Evolutionary conservation across 805 yeast genomes (phyloP), one percentile per base, ranked within the genome.

Genomic region (Wickerhamomyces queroliae): DNA sequence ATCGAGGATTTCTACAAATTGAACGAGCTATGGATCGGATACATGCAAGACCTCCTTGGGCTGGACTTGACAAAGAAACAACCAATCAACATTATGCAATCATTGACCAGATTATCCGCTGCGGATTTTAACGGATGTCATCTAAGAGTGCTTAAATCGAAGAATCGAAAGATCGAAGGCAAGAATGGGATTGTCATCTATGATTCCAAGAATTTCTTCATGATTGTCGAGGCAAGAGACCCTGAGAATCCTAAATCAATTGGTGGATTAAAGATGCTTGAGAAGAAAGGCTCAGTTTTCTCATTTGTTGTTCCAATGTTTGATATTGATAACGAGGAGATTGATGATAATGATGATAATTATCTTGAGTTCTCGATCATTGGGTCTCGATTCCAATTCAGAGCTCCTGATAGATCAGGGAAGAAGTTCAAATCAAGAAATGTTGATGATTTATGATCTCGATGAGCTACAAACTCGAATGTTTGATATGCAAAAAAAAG

Each of bases 101-200:
- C 78, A 2, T 58, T 83, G 17, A 64, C 76, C 6, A 78, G 81
- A 48, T 61, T 89, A 30, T 72, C 91, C 1, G 72, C 82, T 44
- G 86, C 93, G 2, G 97, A 89, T 52, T 83, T 74, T 60, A 83
- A 82, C 49, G 96, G 97, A 3, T 75, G 93, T n/a, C 56, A 59
- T 31, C 41, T 88, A 12, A 68, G 67, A 12, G 89, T 89, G 0
- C 50, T 67, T 2, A 72, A 76, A 35, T 68, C 86, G n/a, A 61
- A 63, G 17, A 83, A 81, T 50, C 63, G 69, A 5, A 71, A 76
- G 36, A 53, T 75, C 40, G 67, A 81, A 7, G 95, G 93, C 0
- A 50, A 70, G 24, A 48, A 66, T 28, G 97, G 97, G 0, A 83
- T 89, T 5, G 85, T 89, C 2, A 63, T 86, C 2, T 85, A 93